These are phyloP conservation scores for Leccinellum luteum DNA, from an alignment of 768 basidiomycete genomes.

Conservation along the genomic window DNA sequence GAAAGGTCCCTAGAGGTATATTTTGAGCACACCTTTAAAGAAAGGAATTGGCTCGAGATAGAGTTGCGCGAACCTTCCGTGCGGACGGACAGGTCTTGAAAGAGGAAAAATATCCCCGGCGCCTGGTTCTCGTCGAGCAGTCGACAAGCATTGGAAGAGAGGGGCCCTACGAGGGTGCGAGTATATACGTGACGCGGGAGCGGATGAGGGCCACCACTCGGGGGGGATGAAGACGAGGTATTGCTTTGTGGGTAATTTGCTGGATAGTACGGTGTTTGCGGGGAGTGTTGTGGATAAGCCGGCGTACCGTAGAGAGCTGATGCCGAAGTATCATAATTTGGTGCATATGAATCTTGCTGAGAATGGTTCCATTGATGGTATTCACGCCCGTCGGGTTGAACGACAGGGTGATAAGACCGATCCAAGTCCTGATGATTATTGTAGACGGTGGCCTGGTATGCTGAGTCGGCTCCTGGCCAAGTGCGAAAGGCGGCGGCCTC, in stretches of 20 bases:
- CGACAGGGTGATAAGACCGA: constrained; percentile 29
- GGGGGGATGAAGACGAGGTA: constrained; percentile 25
- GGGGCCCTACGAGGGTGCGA: constrained; percentile 85
- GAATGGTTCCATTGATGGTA: constrained; percentile 29
- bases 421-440: constrained; percentile 35
- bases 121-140: constrained; percentile 83
- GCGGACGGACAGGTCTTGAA: constrained; percentile 90
- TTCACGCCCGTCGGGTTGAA: constrained; percentile 40
- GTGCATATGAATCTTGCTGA: constrained; percentile 25
- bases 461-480: constrained; percentile 43
- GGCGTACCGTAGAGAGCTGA: constrained; percentile 23
- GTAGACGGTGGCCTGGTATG: constrained; percentile 34
- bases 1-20: constrained; percentile 64
- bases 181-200: constrained; percentile 73
- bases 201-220: constrained; percentile 37
- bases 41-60: constrained; percentile 21
- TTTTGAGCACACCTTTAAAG: constrained; percentile 22
- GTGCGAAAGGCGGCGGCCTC: constrained; percentile 45
- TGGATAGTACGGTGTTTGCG: constrained; percentile 33
- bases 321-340: constrained; percentile 23
- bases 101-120: constrained; percentile 90
- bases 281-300: constrained; percentile 27
- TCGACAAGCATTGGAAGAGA: constrained; percentile 83
- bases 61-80: constrained; percentile 69
- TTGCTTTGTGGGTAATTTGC: constrained; percentile 23